These are phyloP conservation scores for Effrenium voratum DNA, from an alignment of 73 alveolate species.

Conservation along the genomic window DNA sequence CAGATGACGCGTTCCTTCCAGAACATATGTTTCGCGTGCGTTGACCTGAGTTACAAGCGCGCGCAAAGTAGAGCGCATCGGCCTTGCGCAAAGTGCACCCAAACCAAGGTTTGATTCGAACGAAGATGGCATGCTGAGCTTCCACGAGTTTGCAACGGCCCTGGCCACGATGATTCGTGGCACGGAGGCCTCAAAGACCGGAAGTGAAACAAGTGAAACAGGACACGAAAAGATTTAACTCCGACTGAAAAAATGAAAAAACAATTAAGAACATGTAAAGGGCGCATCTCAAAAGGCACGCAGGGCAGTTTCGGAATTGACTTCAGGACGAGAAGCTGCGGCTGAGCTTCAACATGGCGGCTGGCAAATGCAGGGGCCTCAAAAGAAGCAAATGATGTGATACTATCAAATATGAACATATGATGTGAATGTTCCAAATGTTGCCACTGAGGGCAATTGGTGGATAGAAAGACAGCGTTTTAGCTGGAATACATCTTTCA, in stretches of 20 bases:
- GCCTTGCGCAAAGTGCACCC: background rate
- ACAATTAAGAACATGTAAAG: too few relatives aligned
- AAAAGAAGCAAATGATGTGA: too few relatives aligned
- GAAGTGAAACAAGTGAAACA: too few relatives aligned
- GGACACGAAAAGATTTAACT: too few relatives aligned
- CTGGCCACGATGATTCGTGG: conserved; percentile 47
- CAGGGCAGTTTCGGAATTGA: too few relatives aligned
- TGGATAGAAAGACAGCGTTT: too few relatives aligned
- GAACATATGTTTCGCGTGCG: conserved; percentile 53
- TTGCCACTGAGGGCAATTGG: too few relatives aligned
- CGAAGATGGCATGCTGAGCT: conserved; percentile 33
- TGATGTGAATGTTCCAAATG: too few relatives aligned
- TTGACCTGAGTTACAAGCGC: background rate
- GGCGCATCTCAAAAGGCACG: too few relatives aligned
- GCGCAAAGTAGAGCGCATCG: background rate
- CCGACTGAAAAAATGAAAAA: too few relatives aligned
- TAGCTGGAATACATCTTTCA: too few relatives aligned
- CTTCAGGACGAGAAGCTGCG: conserved; percentile 18
- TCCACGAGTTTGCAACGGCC: conserved; percentile 38
- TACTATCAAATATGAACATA: too few relatives aligned
- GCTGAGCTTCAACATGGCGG: conserved; percentile 61
- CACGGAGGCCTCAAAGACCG: conserved; percentile 4
- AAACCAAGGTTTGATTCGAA: conserved; percentile 6
- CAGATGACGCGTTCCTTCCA: conserved; percentile 39
- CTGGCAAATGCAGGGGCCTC: conserved; percentile 40